phyloP scores from a whole-genome alignment of 352 stramenopile genomes.

The Blastocystis sp. region DNA sequence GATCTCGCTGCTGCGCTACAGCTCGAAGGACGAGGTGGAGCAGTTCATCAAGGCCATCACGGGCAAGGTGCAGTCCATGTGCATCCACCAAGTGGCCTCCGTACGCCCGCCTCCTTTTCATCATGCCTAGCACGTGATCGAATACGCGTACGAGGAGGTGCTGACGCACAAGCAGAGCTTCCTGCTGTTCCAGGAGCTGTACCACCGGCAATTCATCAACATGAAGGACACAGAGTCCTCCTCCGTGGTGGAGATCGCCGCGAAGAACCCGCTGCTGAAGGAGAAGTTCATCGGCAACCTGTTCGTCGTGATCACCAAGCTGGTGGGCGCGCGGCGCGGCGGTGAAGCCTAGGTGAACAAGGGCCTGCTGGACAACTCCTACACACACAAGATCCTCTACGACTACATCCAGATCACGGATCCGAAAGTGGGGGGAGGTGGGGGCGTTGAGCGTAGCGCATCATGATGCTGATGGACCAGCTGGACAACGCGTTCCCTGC shows the following conservation, averaged over 20 bases:
- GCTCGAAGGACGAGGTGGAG: constrained; percentile 59
- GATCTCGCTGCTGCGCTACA: constrained; percentile 57
- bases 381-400: constrained; percentile 61
- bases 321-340: not conserved
- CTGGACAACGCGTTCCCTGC: constrained; percentile 57
- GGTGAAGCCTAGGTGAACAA: constrained; percentile 51
- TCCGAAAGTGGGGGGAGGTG: not conserved
- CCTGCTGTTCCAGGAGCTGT: constrained; percentile 65
- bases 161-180: constrained; percentile 48
- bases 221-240: constrained; percentile 53
- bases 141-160: constrained; percentile 59
- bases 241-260: constrained; percentile 26
- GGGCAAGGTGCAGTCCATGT: constrained; percentile 53
- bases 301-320: constrained; percentile 51
- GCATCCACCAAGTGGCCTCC: constrained; percentile 54
- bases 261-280: constrained; percentile 61
- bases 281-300: constrained; percentile 51
- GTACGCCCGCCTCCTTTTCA: not conserved
- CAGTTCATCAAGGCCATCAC: constrained; percentile 49
- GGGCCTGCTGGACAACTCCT: constrained; percentile 57
- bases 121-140: constrained; percentile 58
- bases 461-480: constrained; percentile 61
- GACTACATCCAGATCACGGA: constrained; percentile 64
- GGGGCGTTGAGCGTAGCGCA: not conserved
- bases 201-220: constrained; percentile 65